Base-by-base conservation (phyloP, 2,329 filamentous ascomycete genomes). In the Talaromyces sp. region DNA sequence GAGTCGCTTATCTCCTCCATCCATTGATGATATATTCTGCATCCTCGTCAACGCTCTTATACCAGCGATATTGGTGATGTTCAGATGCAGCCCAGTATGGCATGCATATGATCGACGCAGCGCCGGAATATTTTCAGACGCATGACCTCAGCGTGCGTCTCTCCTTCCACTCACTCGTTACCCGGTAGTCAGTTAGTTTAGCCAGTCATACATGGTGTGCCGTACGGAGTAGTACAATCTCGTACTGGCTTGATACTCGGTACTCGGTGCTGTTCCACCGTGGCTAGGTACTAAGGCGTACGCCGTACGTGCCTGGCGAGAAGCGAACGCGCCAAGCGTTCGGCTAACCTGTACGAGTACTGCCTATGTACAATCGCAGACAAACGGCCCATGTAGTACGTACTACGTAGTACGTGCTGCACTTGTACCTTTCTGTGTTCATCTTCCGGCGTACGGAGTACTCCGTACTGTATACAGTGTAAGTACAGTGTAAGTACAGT, bases 141-240 rank as follows among this genome's bases (percentile, higher is more conserved):
- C 53, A 54, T 54, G 51, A 54, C 19, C 53, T 56, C 53, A 56
- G 38, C 53, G 31, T 56, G 53, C 53, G 11, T 56, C 11, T 56
- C 31, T 2, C 38, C 31, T 2, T 22, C 11, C 22, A 13, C 5
- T 19, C 43, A 47, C 43, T n/a, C n/a, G n/a, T n/a, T n/a, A n/a
- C n/a, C n/a, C n/a, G n/a, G n/a, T n/a, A n/a, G n/a, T n/a, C n/a
- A n/a, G n/a, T n/a, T n/a, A n/a, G n/a, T n/a, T n/a, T n/a, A n/a
- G n/a, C n/a, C n/a, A n/a, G n/a, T n/a, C n/a, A n/a, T n/a, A n/a
- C n/a, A n/a, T n/a, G n/a, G n/a, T n/a, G n/a, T n/a, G n/a, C n/a
- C n/a, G n/a, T n/a, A n/a, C n/a, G n/a, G n/a, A n/a, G n/a, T n/a
- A n/a, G n/a, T 15, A 36, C 34, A 34, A 19, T 15, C 11, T 36